Base-by-base conservation (phyloP, 305 asterid genomes). In the Fraxinus latifolia region DNA sequence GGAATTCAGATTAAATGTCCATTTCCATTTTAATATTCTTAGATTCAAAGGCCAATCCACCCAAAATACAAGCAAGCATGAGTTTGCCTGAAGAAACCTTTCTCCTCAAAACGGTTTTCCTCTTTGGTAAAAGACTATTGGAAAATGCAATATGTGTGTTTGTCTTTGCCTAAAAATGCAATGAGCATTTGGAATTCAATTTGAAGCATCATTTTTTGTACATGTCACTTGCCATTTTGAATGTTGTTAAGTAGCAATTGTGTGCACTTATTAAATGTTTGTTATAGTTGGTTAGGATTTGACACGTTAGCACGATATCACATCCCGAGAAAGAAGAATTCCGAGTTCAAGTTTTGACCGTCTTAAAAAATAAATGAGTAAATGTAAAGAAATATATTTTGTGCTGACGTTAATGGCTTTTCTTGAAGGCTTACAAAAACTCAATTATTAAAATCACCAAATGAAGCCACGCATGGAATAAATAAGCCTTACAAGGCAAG, bases 21-120 rank as follows among this genome's bases (percentile, higher is more conserved):
- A 78, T 83, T 79, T 78, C 80, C 39, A 58, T 5, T 76, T 81
- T 21, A 4, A 68, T 82, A 85, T 85, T 85, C 88, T 81, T 87
- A 81, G 86, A 85, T 80, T 84, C 72, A 58, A 87, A 87, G 89
- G 78, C 11, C 76, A 77, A 74, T 80, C 31, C 25, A 50, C 82
- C 65, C 17, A 65, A 53, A 3, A 34, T n/a, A 70, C 83, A 87
- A 87, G 86, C 87, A 86, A 86, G 33, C 78, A 12, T 47, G 37
- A 76, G 17, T 39, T 53, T 25, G 32, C 79, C 36, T 11, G 1
- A 68, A 68, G 75, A 32, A 25, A 67, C 19, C 36, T 67, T 27
- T 67, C 74, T 67, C 36, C 34, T 67, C 17, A 9, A 70, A 70
- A 70, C 25, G 39, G 75, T 70, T 70, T 70, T 29, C 75, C 75